A percentile compares a stretch with the other conserved stretches of the same genome.
These are phyloP conservation scores for Thamnidium elegans DNA, from an alignment of 192 early-diverging fungal genomes.

Conservation along the genomic window DNA sequence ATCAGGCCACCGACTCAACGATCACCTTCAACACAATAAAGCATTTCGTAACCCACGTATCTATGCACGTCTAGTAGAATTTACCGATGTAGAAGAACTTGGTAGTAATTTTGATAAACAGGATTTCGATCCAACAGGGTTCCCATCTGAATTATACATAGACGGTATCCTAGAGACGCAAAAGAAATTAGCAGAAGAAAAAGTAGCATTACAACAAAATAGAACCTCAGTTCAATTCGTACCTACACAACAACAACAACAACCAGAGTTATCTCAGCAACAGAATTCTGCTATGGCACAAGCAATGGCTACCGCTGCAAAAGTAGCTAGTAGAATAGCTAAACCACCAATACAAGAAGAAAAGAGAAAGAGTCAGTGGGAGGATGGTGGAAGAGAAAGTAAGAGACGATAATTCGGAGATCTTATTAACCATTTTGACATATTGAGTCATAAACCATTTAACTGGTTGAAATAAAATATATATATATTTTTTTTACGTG, in stretches of 20 bases:
- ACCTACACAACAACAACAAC: background rate
- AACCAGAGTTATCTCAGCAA: background rate
- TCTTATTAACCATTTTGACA: background rate
- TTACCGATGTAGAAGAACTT: constrained; percentile 75
- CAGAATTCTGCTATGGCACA: constrained; percentile 21
- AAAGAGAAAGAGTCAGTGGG: background rate
- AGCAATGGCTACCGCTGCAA: constrained; percentile 27
- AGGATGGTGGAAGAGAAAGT: background rate
- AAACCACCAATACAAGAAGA: constrained; percentile 10
- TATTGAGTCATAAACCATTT: background rate
- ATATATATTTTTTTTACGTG: background rate
- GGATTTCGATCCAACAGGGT: constrained; percentile 70
- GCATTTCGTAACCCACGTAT: constrained; percentile 91
- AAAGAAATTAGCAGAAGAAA: constrained; percentile 39
- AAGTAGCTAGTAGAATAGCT: constrained; percentile 21
- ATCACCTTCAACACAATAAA: constrained; percentile 76
- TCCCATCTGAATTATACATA: constrained; percentile 55
- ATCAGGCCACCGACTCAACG: constrained; percentile 78
- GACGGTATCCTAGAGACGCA: constrained; percentile 53
- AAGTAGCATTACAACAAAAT: constrained; percentile 33
- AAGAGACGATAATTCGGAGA: background rate
- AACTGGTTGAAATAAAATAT: background rate
- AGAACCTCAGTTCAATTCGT: constrained; percentile 20
- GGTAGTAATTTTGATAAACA: constrained; percentile 74
- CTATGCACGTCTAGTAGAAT: constrained; percentile 82